These are phyloP conservation scores for Falciphora oryzae DNA, from an alignment of 2,329 filamentous ascomycete species.

Conservation along the genomic window DNA sequence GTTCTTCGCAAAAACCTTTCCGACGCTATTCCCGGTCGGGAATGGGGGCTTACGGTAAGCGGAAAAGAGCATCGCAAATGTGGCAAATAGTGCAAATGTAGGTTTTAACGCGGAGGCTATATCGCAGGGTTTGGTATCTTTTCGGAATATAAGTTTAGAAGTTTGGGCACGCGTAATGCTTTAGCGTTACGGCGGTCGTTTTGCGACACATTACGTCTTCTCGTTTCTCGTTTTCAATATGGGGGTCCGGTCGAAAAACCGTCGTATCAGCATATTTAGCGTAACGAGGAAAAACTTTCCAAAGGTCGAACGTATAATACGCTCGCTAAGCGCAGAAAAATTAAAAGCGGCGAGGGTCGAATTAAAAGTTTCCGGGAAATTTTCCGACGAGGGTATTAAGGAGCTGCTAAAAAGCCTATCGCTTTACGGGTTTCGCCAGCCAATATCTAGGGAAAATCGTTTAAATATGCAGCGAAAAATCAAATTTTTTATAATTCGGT, in stretches of 20 bases:
- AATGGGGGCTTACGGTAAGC: neutral
- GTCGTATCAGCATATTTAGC: neutral
- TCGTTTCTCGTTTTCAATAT: too few species aligned
- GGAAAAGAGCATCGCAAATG: neutral
- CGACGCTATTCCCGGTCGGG: neutral
- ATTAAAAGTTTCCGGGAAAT: too few species aligned
- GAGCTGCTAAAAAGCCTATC: neutral
- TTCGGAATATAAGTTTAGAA: neutral
- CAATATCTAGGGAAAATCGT: neutral
- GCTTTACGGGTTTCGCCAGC: neutral
- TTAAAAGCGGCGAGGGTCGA: neutral
- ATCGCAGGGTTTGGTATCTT: neutral
- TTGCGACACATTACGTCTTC: neutral
- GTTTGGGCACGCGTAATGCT: neutral
- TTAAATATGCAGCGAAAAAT: neutral
- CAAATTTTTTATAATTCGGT: too few species aligned
- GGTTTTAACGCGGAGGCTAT: neutral
- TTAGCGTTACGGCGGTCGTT: conserved; percentile 1
- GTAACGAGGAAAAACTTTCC: neutral
- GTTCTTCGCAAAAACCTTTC: neutral
- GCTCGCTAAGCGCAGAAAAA: neutral
- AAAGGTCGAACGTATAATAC: neutral
- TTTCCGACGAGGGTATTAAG: neutral
- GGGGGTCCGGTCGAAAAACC: neutral
- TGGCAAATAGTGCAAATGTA: neutral